Percentiles rank a stretch among this genome's conserved stretches.
phyloP scores from a whole-genome alignment of 2,329 filamentous ascomycete genomes.

The Orbilia oligospora region DNA sequence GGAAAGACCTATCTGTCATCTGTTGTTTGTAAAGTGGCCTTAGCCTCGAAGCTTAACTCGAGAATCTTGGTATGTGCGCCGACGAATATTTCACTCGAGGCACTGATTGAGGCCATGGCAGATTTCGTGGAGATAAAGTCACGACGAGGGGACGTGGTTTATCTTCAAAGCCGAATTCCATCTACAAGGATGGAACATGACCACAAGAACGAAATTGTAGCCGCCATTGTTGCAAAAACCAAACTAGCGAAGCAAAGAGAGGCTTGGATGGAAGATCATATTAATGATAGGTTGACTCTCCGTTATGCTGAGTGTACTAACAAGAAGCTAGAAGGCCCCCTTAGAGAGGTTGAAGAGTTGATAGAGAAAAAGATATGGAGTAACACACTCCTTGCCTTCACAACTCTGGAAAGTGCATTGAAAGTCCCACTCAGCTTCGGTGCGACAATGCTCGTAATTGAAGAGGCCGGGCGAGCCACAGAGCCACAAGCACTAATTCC shows the following conservation, averaged over 20 bases:
- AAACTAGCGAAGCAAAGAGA: not conserved
- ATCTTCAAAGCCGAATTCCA: not conserved
- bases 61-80: not conserved
- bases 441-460: not conserved
- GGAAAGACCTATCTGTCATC: too few species aligned
- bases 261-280: not conserved
- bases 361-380: not conserved
- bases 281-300: not conserved
- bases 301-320: not conserved
- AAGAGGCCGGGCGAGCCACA: not conserved
- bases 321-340: not conserved
- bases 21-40: too few species aligned
- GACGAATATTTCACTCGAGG: not conserved
- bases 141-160: not conserved
- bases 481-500: not conserved
- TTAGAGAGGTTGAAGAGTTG: not conserved
- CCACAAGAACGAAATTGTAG: not conserved
- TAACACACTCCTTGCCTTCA: not conserved
- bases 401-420: not conserved
- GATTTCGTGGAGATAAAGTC: not conserved
- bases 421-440: not conserved
- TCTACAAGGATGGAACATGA: not conserved
- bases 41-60: too few species aligned
- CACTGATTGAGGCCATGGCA: not conserved
- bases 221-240: not conserved